Percentiles rank a stretch among this genome's conserved stretches.
Evolutionary conservation across 441 rosid genomes (phyloP).

Genomic region (Populus hybrid): DNA sequence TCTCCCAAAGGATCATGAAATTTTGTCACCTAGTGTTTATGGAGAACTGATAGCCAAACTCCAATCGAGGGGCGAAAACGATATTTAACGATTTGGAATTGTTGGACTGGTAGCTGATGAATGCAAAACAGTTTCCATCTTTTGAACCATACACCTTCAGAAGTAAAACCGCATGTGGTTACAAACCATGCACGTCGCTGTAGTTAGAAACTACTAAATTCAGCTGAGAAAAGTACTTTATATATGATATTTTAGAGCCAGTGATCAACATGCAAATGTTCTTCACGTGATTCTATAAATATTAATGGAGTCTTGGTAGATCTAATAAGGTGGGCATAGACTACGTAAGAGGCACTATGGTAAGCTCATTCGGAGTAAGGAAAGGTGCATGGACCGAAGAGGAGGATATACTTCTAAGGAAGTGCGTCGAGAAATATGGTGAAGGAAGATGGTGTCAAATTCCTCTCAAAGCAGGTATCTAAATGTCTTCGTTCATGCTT

Average conservation of each 20-base stretch:
- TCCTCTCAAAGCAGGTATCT: neutral
- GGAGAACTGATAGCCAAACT: neutral
- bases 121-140: neutral
- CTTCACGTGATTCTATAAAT: neutral
- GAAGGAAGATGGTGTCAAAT: constrained; percentile 11
- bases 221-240: neutral
- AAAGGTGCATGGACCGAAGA: constrained; percentile 43
- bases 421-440: constrained; percentile 35
- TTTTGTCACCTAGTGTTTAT: neutral
- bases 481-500: neutral
- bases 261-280: neutral
- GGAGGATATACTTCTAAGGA: constrained; percentile 39
- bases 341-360: neutral
- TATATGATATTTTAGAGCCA: neutral
- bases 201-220: neutral
- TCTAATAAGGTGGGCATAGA: neutral
- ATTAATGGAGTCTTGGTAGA: neutral
- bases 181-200: neutral
- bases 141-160: neutral
- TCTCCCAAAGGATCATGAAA: neutral
- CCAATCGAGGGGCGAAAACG: neutral
- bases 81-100: neutral
- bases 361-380: neutral
- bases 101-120: neutral
- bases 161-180: neutral